These are phyloP conservation scores for Saccharomycopsis sp. DNA, from an alignment of 805 yeast species.

Conservation along the genomic window DNA sequence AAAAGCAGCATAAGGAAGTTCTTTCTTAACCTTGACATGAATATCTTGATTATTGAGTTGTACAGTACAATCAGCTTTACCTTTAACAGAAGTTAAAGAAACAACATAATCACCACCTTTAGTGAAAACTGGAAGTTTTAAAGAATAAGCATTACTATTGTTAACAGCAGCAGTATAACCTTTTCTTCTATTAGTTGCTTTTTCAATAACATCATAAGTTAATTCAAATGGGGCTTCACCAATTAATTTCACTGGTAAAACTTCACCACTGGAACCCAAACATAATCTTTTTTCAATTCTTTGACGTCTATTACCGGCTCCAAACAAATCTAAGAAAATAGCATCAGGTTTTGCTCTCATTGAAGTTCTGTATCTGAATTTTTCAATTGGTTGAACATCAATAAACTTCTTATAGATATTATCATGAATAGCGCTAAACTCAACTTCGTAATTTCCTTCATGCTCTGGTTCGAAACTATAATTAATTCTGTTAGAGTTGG, in stretches of 20 bases:
- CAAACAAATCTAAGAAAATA: slow-evolving; percentile 23
- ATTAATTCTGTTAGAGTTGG: slow-evolving; percentile 36
- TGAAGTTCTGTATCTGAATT: slow-evolving; percentile 53
- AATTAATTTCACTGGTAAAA: slow-evolving; percentile 46
- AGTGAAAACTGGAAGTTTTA: slow-evolving; percentile 45
- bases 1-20: slow-evolving; percentile 50
- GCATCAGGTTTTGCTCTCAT: slow-evolving; percentile 64
- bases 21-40: slow-evolving; percentile 56
- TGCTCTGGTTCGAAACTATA: slow-evolving; percentile 64
- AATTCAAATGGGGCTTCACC: slow-evolving; percentile 78
- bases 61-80: slow-evolving; percentile 73
- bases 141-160: slow-evolving; percentile 25
- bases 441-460: slow-evolving; percentile 75
- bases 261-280: slow-evolving; percentile 32
- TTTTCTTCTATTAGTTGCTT: slow-evolving; percentile 36
- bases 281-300: slow-evolving; percentile 29
- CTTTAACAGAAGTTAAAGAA: slow-evolving; percentile 54
- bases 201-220: slow-evolving; percentile 56
- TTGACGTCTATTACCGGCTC: slow-evolving; percentile 15
- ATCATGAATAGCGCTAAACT: slow-evolving; percentile 56
- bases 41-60: slow-evolving; percentile 54
- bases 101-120: slow-evolving; percentile 69
- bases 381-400: slow-evolving; percentile 25
- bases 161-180: slow-evolving; percentile 34
- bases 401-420: slow-evolving; percentile 42